Evolutionary conservation across 1,284 basidiomycete species (phyloP).

Genomic region (Cutaneotrichosporon daszewskae): DNA sequence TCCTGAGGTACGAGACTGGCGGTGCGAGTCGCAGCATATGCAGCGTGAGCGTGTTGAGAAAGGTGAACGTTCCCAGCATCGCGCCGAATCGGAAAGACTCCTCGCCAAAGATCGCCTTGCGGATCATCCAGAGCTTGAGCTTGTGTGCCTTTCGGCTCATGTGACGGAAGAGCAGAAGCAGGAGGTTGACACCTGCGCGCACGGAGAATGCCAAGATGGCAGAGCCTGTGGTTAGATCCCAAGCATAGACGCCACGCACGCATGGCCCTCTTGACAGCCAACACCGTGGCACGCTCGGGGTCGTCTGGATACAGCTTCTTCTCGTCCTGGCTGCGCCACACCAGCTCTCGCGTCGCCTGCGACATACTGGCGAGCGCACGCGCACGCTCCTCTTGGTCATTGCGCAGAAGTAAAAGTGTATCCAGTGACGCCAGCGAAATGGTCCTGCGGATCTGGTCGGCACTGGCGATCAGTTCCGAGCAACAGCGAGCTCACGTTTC

Average conservation of each 20-base stretch:
- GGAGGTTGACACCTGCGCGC: constrained; percentile 71
- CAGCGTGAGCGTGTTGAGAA: constrained; percentile 72
- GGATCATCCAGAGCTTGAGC: constrained; percentile 58
- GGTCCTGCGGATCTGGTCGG: constrained; percentile 45
- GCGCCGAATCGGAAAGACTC: constrained; percentile 76
- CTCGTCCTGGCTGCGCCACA: constrained; percentile 79
- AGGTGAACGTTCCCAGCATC: constrained; percentile 73
- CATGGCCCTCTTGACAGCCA: constrained; percentile 67
- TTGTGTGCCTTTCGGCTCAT: constrained; percentile 61
- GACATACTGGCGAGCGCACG: constrained; percentile 31
- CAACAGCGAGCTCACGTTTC: constrained; percentile 44
- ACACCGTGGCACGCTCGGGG: constrained; percentile 63
- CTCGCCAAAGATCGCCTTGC: constrained; percentile 68
- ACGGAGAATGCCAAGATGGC: constrained; percentile 70
- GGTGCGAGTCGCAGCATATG: constrained; percentile 72
- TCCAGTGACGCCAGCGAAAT: constrained; percentile 47
- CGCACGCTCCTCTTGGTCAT: constrained; percentile 29
- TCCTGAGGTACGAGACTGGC: constrained; percentile 53
- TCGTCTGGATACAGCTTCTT: constrained; percentile 63
- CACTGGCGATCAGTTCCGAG: constrained; percentile 26
- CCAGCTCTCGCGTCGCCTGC: constrained; percentile 48
- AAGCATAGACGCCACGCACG: constrained; percentile 55
- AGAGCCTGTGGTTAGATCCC: constrained; percentile 56
- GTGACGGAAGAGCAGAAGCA: constrained; percentile 60
- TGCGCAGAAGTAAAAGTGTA: constrained; percentile 32